A percentile compares a stretch with the other conserved stretches of the same genome.
Evolutionary conservation across 352 stramenopile species (phyloP).

Genomic region (Hyaloperonospora brassicae): DNA sequence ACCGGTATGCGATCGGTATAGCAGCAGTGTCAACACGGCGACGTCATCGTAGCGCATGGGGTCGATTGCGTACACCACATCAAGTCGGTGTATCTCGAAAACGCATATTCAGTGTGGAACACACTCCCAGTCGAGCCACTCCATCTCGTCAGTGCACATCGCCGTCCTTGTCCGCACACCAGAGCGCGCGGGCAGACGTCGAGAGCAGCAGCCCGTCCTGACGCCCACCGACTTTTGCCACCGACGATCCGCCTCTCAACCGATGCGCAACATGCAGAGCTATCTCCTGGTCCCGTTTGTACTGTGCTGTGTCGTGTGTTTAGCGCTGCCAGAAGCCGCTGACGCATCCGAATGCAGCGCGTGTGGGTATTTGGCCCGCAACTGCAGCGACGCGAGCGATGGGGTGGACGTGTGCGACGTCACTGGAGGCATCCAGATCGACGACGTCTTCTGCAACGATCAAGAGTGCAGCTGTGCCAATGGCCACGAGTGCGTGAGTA

Average conservation of each 20-base stretch:
- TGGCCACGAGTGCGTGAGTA: slow-evolving; percentile 48
- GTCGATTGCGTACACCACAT: slow-evolving; percentile 11
- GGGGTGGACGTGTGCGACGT: slow-evolving; percentile 46
- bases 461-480: slow-evolving; percentile 47
- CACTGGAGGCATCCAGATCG: slow-evolving; percentile 52
- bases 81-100: slow-evolving; percentile 4
- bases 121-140: too few species aligned
- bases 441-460: slow-evolving; percentile 75
- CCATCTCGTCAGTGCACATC: too few species aligned
- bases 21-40: slow-evolving; percentile 61
- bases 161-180: too few species aligned
- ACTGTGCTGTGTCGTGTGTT: slow-evolving; percentile 18
- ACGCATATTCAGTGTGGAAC: slow-evolving; percentile 10
- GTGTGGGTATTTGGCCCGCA: slow-evolving; percentile 58
- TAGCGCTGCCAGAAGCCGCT: slow-evolving; percentile 4
- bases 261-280: slow-evolving; percentile 11
- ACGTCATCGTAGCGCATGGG: slow-evolving; percentile 27
- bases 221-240: slow-evolving; percentile 7
- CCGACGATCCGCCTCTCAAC: not conserved
- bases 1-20: slow-evolving; percentile 36
- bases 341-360: slow-evolving; percentile 39
- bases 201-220: slow-evolving; percentile 15
- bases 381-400: slow-evolving; percentile 34
- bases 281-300: slow-evolving; percentile 12
- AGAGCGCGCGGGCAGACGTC: slow-evolving; percentile 16